Evolutionary conservation across 768 basidiomycete genomes (phyloP), one percentile per base, ranked within the genome.

Genomic region (Clavulina sp.): DNA sequence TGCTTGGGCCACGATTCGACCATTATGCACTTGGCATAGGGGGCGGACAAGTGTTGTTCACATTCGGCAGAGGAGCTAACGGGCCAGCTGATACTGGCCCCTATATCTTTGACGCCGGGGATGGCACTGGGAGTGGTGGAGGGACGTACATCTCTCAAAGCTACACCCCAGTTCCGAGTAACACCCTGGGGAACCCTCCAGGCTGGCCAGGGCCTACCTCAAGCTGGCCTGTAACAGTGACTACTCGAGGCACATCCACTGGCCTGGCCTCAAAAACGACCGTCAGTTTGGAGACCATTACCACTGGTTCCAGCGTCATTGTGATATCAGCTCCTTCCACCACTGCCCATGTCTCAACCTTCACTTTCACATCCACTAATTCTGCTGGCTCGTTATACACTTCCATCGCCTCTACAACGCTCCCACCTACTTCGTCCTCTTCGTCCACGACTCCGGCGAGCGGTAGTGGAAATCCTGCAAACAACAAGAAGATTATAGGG

Each of bases 1-100:
- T 74, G 49, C 63, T 88, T 3, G 83, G 81, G 2, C 60, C 70
- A 23, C 69, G 84, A 47, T 74, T 73, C 41, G 84, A 89, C 62
- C 87, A 91, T 62, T 74, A 79, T 56, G 86, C 82, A 6, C 68
- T 81, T 3, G 68, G 69, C 32, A 68, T 72, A 30, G 79, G 77
- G 9, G 66, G 69, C 30, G 13, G 13, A 16, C 69, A 75, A 50
- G 77, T 87, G 21, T 61, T 91, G 6, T 83, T 89, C 62, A 81
- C 80, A 31, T 84, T 81, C 60, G 85, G 85, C 86, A 29, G 57
- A 57, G 80, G 18, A 26, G 9, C 5, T 26, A 4, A 5, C 5
- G n/a, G 21, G 29, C n/a, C 29, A 28, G 29, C 24, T 48, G 47
- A 48, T 29, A 24, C n/a, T n/a, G n/a, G n/a, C n/a, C n/a, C n/a